Evolutionary conservation across 768 basidiomycete genomes (phyloP), one percentile per base, ranked within the genome.

Genomic region (Tulasnella sp.): DNA sequence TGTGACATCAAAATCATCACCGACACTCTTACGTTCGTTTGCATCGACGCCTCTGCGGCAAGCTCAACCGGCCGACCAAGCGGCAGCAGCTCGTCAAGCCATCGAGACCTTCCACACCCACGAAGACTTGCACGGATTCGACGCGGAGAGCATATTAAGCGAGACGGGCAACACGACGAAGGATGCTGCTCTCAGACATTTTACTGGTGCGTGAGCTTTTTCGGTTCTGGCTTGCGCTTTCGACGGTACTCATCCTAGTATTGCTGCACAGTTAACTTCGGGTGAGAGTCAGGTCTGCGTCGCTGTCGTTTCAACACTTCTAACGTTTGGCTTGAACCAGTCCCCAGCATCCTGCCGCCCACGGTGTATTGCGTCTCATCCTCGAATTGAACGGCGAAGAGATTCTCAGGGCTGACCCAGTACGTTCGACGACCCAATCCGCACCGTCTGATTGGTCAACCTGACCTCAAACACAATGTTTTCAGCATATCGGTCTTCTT

Each of bases 301-400:
- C 39, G n/a, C 42, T 35, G 71, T 68, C 36, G n/a, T 14, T 74
- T 70, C 19, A 17, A 4, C 26, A 22, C 39, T 59, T 39, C 42
- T 69, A 39, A 68, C 59, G 29, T 35, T 39, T 47, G 26, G 40
- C 36, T 26, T 65, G 59, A 2, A 29, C n/a, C 76, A 91, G 93
- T 75, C 96, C 96, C 69, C 96, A 99, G 80, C 96, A 99, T 83
- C 96, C 96, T 71, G 97, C 97, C 70, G 97, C 97, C 17, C 97
- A 99, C 80, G 97, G 97, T 78, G 97, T 99, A 80, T 86, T 99
- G 44, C 91, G 97, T 72, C 86, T 99, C 84, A 99, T 99, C 79
- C 82, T 99, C 69, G 97, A 99, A 81, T 83, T 99, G 77, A 98
- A 98, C 78, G 96, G 96, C 76, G 96, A 99, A 80, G 95, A 94